Percentiles rank a stretch among this genome's conserved stretches.
phyloP scores from a whole-genome alignment of 345 rosid genomes.

The Brassica napus region Da-Ae NC_063450.1:52762001-52762500 shows the following conservation, averaged over 20 bases:
- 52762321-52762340: conserved; percentile 33
- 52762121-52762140: no score
- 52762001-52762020: no score
- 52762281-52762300: conserved; percentile 13
- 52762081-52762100: no score
- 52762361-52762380: conserved; percentile 82
- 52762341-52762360: conserved; percentile 59
- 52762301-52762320: conserved; percentile 42
- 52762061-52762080: no score
- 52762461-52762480: conserved; percentile 45
- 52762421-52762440: not conserved
- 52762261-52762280: conserved; percentile 5
- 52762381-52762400: conserved; percentile 67
- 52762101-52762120: no score
- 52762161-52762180: not conserved
- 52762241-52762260: not conserved
- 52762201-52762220: conserved; percentile 27
- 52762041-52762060: no score
- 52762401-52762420: not conserved
- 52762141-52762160: no score
- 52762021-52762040: no score
- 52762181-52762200: conserved; percentile 47
- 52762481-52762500: conserved; percentile 69
- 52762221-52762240: conserved; percentile 8
- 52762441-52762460: not conserved